Base-by-base conservation (phyloP, 2,329 filamentous ascomycete species). In the Cytospora leucostoma region DNA sequence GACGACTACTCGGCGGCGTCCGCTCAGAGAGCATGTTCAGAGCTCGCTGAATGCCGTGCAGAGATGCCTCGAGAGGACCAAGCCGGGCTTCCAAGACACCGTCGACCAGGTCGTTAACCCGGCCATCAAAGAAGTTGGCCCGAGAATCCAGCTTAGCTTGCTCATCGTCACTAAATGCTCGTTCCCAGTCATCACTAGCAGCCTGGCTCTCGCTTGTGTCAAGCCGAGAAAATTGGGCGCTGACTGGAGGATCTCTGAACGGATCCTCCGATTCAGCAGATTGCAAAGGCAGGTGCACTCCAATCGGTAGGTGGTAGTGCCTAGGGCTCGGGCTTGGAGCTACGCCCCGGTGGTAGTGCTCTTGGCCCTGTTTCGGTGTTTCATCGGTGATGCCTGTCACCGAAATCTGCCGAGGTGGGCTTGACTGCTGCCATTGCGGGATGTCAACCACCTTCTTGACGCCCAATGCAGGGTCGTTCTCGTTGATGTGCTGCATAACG, bases 181-280 rank as follows among this genome's bases (percentile, higher is more conserved):
- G 90, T 71, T 96, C 93, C 95, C 95, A 99, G 74, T 98, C 94
- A 74, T 98, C 94, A 73, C 93, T 97, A 65, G 88, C 84, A 32
- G 89, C 87, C 17, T 88, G 79, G 66, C 85, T 87, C 34, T 84
- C 84, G 38, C 82, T 82, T 65, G 82, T 84, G 69, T 88, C 86
- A 61, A 92, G 80, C 60, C 85, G 84, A 35, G 82, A 80, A 1
- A 79, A 82, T 53, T 79, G 79, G 21, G 78, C 76, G 67, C 79
- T 77, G 68, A 75, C 68, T 51, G 80, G 76, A 4, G 78, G 81
- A 47, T 86, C 88, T 70, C 83, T 75, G 70, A 84, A 90, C 56
- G 82, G 87, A 77, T 88, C 86, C 71, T 84, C 88, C 70, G 84
- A 79, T 69, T 85, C 88, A 67, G 78, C 83, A 61, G 75, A 82